Evolutionary conservation across 1,284 basidiomycete genomes (phyloP), one percentile per base, ranked within the genome.

Genomic region (Xerocomus nothofagi): DNA sequence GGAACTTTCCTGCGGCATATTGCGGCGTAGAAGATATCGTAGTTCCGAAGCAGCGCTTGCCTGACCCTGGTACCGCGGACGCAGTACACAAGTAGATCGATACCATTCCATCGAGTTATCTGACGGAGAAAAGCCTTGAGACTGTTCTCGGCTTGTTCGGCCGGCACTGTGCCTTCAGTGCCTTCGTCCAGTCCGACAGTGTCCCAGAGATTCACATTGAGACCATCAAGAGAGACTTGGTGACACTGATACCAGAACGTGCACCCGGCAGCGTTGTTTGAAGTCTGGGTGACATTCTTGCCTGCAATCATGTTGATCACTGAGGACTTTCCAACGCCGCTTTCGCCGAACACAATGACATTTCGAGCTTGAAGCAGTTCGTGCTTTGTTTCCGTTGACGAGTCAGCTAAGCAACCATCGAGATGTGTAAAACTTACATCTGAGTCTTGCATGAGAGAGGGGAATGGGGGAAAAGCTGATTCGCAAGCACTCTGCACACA

Each of bases 31-130:
- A 71, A 66, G 18, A 69, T 43, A n/a, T 61, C 57, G 50, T 69
- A 71, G 47, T 70, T 70, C 29, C 50, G 56, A 23, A 58, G 44
- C 6, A 60, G 31, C 6, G 58, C 55, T 23, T 55, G 56, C 45
- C 65, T 63, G 44, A 68, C 57, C 33, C 68, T 51, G 18, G 59
- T 57, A 23, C 59, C 69, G 14, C 66, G 67, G 17, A 71, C 52
- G 54, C 67, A 70, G 43, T 66, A 70, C 21, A 71, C 14, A 36
- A 69, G 67, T 10, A 69, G 55, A 42, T 67, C 57, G 30, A 69
- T 51, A 14, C 68, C 65, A 17, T 59, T 53, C 42, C 52, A 42
- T 30, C 47, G 52, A 14, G 62, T 53, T 46, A 68, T 50, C 11
- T 65, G 55, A 33, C 38, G 57, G 30, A 69, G 63, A 45, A 66